phyloP scores from a whole-genome alignment of 2,329 filamentous ascomycete genomes.

The Penicillium sp. region DNA sequence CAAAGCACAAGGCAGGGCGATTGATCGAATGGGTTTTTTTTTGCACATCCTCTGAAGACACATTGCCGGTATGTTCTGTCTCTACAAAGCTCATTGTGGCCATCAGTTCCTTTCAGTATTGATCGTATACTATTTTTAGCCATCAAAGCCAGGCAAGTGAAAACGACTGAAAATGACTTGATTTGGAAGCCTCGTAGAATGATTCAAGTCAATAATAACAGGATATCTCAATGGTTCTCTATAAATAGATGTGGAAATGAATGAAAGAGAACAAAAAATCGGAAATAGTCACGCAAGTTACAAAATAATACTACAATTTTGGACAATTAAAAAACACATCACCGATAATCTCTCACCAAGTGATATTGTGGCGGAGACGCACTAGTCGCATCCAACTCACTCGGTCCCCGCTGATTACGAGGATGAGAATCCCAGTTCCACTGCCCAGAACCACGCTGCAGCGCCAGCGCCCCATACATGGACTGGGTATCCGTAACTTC shows the following conservation, averaged over 20 bases:
- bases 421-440: conserved; percentile 3
- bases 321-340: background rate
- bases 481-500: background rate
- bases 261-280: background rate
- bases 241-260: background rate
- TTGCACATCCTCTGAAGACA: too few species aligned
- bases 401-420: background rate
- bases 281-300: background rate
- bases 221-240: background rate
- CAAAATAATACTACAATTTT: background rate
- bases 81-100: too few species aligned
- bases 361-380: background rate
- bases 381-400: background rate
- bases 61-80: too few species aligned
- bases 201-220: too few species aligned
- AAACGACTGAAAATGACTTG: too few species aligned
- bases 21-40: too few species aligned
- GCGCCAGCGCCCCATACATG: background rate
- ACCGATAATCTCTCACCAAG: background rate
- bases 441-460: background rate
- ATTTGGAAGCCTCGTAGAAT: too few species aligned
- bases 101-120: too few species aligned
- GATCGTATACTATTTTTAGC: too few species aligned
- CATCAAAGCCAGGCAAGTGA: too few species aligned
- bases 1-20: too few species aligned